These are phyloP conservation scores for Drechslerella dactyloides DNA, from an alignment of 2,329 filamentous ascomycete species.

Conservation along the genomic window DNA sequence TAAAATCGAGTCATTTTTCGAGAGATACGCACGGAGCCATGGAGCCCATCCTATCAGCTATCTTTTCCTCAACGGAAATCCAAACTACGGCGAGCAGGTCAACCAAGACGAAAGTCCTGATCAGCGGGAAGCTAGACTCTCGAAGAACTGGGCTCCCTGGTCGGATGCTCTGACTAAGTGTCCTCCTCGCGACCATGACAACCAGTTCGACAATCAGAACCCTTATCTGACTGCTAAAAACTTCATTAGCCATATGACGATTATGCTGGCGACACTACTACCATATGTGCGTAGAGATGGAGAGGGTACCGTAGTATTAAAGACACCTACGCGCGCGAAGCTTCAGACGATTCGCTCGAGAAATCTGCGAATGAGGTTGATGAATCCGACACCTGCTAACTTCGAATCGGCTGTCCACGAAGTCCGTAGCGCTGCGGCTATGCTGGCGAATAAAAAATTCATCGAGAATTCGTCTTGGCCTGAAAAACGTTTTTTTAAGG, in stretches of 20 bases:
- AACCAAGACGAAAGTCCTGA: background rate
- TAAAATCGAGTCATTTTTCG: background rate
- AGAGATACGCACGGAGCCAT: background rate
- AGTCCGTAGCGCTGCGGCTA: background rate
- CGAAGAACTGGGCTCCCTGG: conserved; percentile 40
- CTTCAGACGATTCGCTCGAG: conserved; percentile 10
- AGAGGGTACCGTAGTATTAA: conserved; percentile 32
- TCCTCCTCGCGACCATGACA: background rate
- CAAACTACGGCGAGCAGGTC: conserved; percentile 7
- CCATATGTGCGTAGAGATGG: conserved; percentile 33
- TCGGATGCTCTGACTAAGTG: conserved; percentile 6
- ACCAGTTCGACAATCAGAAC: conserved; percentile 12
- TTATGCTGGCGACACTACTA: background rate
- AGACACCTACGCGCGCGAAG: background rate
- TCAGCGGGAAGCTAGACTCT: background rate
- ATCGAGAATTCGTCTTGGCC: conserved; percentile 22
- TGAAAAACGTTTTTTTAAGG: background rate
- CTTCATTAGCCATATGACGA: conserved; percentile 14
- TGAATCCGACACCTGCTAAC: conserved; percentile 19
- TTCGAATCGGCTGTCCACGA: background rate
- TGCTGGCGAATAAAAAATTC: background rate
- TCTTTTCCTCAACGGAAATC: conserved; percentile 37
- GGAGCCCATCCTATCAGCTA: conserved; percentile 39
- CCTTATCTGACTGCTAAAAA: background rate
- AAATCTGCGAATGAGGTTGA: conserved; percentile 7